Conservation (phyloP, 1,284 basidiomycete genomes). For the Hymenochaete sp. region DNA sequence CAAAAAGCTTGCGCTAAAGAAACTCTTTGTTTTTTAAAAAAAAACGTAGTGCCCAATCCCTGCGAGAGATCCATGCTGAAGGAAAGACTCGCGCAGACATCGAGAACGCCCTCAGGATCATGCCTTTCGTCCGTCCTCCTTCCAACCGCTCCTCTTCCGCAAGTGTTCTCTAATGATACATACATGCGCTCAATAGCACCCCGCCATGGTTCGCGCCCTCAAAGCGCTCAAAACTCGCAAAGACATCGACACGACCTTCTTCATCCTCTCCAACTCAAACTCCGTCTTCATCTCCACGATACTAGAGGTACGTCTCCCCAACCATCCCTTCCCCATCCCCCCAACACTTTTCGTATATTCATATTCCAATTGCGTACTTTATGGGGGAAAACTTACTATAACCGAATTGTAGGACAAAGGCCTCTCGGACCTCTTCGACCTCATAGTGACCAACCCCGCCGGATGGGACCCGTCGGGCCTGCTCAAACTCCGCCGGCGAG, state of each 20-base stretch:
- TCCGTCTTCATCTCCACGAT: constrained; percentile 87
- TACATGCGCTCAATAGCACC: constrained; percentile 57
- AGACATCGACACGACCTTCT: constrained; percentile 65
- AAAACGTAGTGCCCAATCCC: constrained; percentile 54
- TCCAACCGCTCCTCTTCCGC: too few species aligned
- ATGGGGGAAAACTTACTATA: neutral
- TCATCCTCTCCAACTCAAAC: constrained; percentile 94
- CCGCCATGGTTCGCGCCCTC: constrained; percentile 91
- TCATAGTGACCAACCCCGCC: constrained; percentile 92
- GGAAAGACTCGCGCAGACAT: constrained; percentile 71
- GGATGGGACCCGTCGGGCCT: constrained; percentile 68
- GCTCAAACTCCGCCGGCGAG: constrained; percentile 68
- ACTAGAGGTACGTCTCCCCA: constrained; percentile 48
- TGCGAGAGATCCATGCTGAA: constrained; percentile 61
- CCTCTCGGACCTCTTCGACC: constrained; percentile 66
- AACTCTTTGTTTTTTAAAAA: neutral
- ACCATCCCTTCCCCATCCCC: neutral
- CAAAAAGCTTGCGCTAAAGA: neutral
- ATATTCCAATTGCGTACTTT: too few species aligned
- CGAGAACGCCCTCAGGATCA: constrained; percentile 63
- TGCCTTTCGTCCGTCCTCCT: constrained; percentile 74
- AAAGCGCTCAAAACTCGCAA: constrained; percentile 59
- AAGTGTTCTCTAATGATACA: neutral
- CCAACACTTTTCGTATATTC: too few species aligned
- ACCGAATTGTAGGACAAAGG: constrained; percentile 52